Conservation (phyloP, 2,329 filamentous ascomycete species). For the Pyrenochaeta sp. region DNA sequence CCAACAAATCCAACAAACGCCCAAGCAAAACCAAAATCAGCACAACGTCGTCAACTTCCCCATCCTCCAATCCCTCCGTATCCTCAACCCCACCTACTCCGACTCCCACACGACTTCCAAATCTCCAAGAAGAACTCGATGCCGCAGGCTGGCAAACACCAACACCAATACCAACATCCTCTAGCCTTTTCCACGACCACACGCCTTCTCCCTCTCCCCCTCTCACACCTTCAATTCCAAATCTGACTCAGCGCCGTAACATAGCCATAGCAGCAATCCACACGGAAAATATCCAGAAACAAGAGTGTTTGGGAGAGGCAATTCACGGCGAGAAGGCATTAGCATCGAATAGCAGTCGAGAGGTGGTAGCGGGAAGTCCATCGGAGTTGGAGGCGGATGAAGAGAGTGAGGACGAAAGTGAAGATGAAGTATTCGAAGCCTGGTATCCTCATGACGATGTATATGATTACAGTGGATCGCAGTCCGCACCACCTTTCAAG, state of each 20-base stretch:
- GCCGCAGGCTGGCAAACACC: no score
- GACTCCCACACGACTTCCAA: no score
- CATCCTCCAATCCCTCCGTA: background rate
- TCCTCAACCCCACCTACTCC: no score
- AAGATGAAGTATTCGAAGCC: background rate
- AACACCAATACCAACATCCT: no score
- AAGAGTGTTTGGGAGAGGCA: background rate
- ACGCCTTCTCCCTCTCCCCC: no score
- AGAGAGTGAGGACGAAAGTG: background rate
- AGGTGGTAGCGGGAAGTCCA: background rate
- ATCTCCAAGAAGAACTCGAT: no score
- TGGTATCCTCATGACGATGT: background rate
- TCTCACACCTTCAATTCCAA: background rate
- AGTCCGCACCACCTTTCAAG: background rate
- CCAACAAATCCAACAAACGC: background rate
- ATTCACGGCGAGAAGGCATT: background rate
- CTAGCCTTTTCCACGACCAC: no score
- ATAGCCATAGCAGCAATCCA: background rate
- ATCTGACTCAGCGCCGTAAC: background rate
- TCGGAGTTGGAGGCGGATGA: background rate
- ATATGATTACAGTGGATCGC: background rate
- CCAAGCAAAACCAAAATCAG: background rate
- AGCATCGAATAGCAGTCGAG: background rate
- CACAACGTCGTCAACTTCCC: background rate
- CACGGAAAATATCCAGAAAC: background rate